These are phyloP conservation scores for Verticillium longisporum DNA, from an alignment of 2,329 filamentous ascomycete species.

Conservation along the genomic window DNA sequence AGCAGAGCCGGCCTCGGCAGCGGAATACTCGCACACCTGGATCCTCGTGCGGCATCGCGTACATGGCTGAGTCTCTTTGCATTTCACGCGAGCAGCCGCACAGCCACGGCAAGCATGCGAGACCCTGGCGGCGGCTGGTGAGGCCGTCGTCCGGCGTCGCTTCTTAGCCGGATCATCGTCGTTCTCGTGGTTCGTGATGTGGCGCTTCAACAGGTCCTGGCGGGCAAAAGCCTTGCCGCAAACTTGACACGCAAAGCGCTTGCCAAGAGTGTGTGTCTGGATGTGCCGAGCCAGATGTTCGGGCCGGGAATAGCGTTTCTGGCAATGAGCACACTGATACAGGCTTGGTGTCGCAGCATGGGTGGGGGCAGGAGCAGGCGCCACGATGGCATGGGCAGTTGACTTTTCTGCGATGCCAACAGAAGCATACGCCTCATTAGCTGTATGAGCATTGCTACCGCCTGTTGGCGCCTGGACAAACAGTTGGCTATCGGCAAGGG, in stretches of 20 bases:
- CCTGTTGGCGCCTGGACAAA: neutral
- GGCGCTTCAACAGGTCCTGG: slow-evolving; percentile 46
- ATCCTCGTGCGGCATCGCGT: slow-evolving; percentile 41
- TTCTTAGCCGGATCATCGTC: slow-evolving; percentile 37
- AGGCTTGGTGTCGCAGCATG: slow-evolving; percentile 18
- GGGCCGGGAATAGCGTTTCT: slow-evolving; percentile 43
- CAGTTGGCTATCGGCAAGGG: neutral
- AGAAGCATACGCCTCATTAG: neutral
- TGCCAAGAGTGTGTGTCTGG: slow-evolving; percentile 42
- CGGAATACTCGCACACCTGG: slow-evolving; percentile 34
- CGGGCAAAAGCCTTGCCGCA: slow-evolving; percentile 48
- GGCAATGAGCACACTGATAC: slow-evolving; percentile 46
- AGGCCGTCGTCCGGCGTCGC: slow-evolving; percentile 35
- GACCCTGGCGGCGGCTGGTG: slow-evolving; percentile 40
- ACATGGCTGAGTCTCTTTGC: slow-evolving; percentile 48
- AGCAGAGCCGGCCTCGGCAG: slow-evolving; percentile 28
- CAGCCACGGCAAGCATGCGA: slow-evolving; percentile 46
- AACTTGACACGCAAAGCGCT: slow-evolving; percentile 41
- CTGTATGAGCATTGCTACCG: neutral
- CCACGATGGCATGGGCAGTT: slow-evolving; percentile 3
- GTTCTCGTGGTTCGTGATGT: slow-evolving; percentile 44
- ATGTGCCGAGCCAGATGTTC: slow-evolving; percentile 48
- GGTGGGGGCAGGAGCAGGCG: neutral
- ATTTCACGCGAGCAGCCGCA: slow-evolving; percentile 46
- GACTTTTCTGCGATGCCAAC: slow-evolving; percentile 1